phyloP scores from a whole-genome alignment of 768 basidiomycete genomes.

The Cystofilobasidium bisporidii region DNA sequence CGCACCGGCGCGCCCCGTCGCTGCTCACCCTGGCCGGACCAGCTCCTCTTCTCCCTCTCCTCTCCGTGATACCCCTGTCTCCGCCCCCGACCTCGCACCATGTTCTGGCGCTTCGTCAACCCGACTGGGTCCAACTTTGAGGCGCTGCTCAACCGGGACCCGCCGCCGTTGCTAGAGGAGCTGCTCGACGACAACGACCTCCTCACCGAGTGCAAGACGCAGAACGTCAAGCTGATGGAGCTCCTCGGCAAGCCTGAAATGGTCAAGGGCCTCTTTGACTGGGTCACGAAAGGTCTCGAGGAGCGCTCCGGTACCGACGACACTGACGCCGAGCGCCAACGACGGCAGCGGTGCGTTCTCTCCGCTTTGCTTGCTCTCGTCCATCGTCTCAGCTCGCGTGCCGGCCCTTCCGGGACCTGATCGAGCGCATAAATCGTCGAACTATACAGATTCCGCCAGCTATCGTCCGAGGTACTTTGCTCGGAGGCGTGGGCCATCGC shows the following conservation, averaged over 20 bases:
- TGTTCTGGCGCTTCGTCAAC: slow-evolving; percentile 41
- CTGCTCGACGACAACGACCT: slow-evolving; percentile 90
- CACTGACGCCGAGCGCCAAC: slow-evolving; percentile 69
- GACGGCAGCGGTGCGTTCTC: slow-evolving; percentile 67
- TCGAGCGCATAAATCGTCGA: too few species aligned
- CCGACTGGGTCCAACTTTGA: slow-evolving; percentile 24
- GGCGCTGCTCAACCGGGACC: slow-evolving; percentile 26
- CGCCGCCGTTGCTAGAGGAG: slow-evolving; percentile 57
- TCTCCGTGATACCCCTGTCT: too few species aligned
- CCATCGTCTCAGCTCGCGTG: neutral
- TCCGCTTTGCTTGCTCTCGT: neutral
- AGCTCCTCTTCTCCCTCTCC: too few species aligned
- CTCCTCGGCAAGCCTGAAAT: slow-evolving; percentile 77
- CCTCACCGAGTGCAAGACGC: slow-evolving; percentile 86
- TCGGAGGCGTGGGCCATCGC: slow-evolving; percentile 93
- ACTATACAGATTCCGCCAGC: slow-evolving; percentile 77
- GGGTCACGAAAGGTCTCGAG: slow-evolving; percentile 46
- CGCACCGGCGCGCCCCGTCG: too few species aligned
- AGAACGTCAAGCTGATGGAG: slow-evolving; percentile 79
- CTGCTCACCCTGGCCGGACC: too few species aligned
- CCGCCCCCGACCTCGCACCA: slow-evolving; percentile 10
- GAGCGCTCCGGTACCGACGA: slow-evolving; percentile 56
- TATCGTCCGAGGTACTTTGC: slow-evolving; percentile 88
- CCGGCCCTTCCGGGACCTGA: too few species aligned
- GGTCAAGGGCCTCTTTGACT: slow-evolving; percentile 65